These are phyloP conservation scores for Pythium aristosporum DNA, from an alignment of 352 stramenopile species.

Conservation along the genomic window DNA sequence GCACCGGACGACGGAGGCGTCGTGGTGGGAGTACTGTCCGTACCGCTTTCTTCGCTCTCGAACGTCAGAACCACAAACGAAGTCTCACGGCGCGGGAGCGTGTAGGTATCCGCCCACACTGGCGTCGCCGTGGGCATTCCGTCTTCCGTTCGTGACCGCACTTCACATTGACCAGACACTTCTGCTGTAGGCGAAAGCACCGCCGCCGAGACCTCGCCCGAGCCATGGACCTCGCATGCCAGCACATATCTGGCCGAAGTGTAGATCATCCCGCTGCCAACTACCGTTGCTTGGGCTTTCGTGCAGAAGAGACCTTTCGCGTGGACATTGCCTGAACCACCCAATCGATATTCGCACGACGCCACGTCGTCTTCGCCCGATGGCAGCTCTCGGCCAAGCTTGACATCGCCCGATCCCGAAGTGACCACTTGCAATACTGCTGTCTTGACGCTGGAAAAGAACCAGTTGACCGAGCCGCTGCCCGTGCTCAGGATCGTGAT, in stretches of 20 bases:
- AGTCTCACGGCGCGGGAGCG: background rate
- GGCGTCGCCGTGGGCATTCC: background rate
- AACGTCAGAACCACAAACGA: background rate
- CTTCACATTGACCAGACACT: background rate
- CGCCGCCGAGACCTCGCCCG: background rate
- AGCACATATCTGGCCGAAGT: background rate
- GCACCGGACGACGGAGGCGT: background rate
- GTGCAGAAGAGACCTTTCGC: background rate
- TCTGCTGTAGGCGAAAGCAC: background rate
- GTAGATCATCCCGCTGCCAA: background rate
- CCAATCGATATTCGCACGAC: background rate
- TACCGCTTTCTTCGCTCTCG: background rate
- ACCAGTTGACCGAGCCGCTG: background rate
- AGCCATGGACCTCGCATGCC: background rate
- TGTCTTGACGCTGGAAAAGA: background rate
- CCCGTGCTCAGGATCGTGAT: background rate
- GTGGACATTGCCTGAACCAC: background rate
- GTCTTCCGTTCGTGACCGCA: background rate
- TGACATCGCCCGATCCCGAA: background rate
- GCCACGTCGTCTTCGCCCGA: background rate
- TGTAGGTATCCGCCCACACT: background rate
- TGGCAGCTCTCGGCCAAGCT: background rate
- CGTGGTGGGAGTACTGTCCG: background rate
- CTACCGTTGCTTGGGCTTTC: background rate
- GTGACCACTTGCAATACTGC: background rate